Evolutionary conservation across 805 yeast genomes (phyloP), one percentile per base, ranked within the genome.

Genomic region (Saccharomycopsis selenospora): DNA sequence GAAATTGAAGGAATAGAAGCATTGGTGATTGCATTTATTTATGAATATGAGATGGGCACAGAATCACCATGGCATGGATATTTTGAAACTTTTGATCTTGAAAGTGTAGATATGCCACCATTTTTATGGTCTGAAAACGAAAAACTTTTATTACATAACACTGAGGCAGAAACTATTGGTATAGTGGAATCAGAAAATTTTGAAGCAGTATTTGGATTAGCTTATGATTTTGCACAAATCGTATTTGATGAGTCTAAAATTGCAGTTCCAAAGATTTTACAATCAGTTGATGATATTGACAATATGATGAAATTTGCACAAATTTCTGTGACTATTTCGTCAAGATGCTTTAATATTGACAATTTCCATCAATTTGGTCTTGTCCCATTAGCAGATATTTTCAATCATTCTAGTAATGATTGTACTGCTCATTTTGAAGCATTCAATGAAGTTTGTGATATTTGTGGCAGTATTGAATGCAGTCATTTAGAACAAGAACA

Each of bases 301-400:
- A 42, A 33, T 22, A 36, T 26, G n/a, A 14, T 26, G 11, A 17
- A 44, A n/a, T 52, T 52, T 40, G 46, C 47, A 22, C 49, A 52
- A 36, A 33, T 52, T 30, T 36, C 45, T 6, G 42, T 38, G 26
- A n/a, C 49, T 20, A 47, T 52, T 13, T 40, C 51, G 26, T 53
- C 49, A 7, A 72, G 96, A 52, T 89, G 90, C 1, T 90, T 91
- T 61, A 80, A 79, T 36, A 53, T 53, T 25, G 98, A 91, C 62
- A 71, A 71, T 44, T 89, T 64, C 60, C 87, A 83, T 57, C 85
- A 80, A 27, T 70, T 82, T 26, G 87, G 85, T 0, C 66, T 91
- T 44, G 95, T 90, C 22, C 96, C 97, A 0, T 86, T 89, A 13
- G 97, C 96, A 0, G 96, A 90, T 64, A 66, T 91, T 29, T 87